Evolutionary conservation across 2,329 filamentous ascomycete genomes (phyloP).

Genomic region (Venturiaceae sp.): DNA sequence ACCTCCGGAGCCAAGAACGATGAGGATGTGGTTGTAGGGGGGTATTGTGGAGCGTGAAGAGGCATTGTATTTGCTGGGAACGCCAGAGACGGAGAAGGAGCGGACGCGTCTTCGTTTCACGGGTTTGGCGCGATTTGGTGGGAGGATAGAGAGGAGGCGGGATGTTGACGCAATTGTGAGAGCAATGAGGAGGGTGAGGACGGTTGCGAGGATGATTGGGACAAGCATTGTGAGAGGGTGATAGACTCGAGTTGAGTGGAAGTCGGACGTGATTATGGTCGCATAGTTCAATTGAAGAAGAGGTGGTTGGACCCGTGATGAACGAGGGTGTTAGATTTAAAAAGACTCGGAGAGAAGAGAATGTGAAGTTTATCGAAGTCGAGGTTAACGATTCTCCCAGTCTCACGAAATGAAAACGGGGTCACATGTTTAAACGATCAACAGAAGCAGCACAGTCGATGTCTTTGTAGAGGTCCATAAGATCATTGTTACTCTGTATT

Average conservation of each 20-base stretch:
- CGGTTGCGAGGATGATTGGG: constrained; percentile 16
- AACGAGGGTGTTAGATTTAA: too few relatives aligned
- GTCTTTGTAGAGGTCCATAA: too few relatives aligned
- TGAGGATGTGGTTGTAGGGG: constrained; percentile 51
- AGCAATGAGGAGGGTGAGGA: constrained; percentile 23
- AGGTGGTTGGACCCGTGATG: not conserved
- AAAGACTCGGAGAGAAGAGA: not conserved
- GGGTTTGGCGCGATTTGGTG: constrained; percentile 17
- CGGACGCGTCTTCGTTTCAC: not conserved
- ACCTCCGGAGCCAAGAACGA: constrained; percentile 85
- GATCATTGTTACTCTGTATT: too few relatives aligned
- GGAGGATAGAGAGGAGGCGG: constrained; percentile 30
- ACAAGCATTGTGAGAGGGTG: not conserved
- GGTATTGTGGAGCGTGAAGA: constrained; percentile 11
- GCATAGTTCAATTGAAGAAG: not conserved
- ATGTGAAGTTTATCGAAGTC: not conserved
- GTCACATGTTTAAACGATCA: not conserved
- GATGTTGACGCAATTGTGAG: constrained; percentile 18
- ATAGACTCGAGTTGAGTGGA: not conserved
- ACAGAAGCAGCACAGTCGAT: too few relatives aligned
- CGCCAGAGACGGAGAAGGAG: constrained; percentile 6
- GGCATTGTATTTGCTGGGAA: constrained; percentile 8
- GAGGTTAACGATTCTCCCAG: not conserved
- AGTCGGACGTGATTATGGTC: not conserved
- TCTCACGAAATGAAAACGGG: not conserved